phyloP scores from a whole-genome alignment of 768 basidiomycete genomes.

The Kwoniella dendrophila region DNA sequence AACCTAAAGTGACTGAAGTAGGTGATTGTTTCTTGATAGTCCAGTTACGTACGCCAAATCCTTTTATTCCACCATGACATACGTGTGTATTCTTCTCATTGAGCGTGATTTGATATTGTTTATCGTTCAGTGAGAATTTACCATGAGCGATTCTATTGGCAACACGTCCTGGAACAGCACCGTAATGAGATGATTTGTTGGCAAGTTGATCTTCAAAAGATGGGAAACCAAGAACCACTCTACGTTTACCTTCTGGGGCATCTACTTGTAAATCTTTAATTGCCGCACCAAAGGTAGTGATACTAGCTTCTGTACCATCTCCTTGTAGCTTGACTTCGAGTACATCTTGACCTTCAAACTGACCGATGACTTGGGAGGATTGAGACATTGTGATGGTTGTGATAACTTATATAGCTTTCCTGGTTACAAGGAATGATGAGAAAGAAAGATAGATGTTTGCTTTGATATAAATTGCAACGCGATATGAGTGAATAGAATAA shows the following conservation, averaged over 20 bases:
- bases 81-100: conserved; percentile 22
- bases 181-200: conserved; percentile 12
- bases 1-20: conserved; percentile 14
- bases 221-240: conserved; percentile 14
- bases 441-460: too few relatives aligned
- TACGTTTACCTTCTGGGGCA: conserved; percentile 8
- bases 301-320: conserved; percentile 5
- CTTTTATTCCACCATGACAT: conserved; percentile 24
- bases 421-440: too few relatives aligned
- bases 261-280: conserved; percentile 7
- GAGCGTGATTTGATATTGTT: conserved; percentile 14
- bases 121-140: conserved; percentile 16
- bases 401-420: too few relatives aligned
- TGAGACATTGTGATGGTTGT: too few relatives aligned
- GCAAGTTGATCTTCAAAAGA: conserved; percentile 12
- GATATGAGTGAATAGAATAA: too few relatives aligned
- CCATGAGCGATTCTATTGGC: conserved; percentile 24
- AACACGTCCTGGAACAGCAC: conserved; percentile 16
- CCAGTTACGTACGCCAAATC: conserved; percentile 20
- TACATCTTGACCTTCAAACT: conserved; percentile 3
- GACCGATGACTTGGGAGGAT: too few relatives aligned
- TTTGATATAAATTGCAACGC: too few relatives aligned
- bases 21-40: conserved; percentile 12
- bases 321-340: not conserved
- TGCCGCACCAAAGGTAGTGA: conserved; percentile 14